Base-by-base conservation (phyloP, 2,329 filamentous ascomycete genomes). In the Claviceps fusiformis region DNA sequence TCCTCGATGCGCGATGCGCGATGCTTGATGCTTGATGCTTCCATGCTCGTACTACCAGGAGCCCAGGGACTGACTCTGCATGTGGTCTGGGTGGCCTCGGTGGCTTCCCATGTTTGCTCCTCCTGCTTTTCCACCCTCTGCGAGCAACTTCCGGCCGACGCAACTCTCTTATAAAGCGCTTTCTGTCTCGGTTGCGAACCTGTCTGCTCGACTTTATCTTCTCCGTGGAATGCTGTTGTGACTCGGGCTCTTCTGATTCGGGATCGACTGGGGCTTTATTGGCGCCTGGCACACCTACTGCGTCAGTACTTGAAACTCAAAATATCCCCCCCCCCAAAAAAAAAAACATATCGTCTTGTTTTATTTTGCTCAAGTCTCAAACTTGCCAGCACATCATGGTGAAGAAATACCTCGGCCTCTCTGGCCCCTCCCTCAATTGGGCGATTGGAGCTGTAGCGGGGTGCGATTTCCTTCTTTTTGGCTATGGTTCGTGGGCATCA, bases 401-500 rank as follows among this genome's bases (percentile, higher is more conserved):
- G 55, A 68, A 64, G 61, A 71, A 67, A 56, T 87, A 78, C 63
- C 81, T 86, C 61, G 85, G 86, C 67, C 76, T 88, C 58, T 76
- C 76, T 55, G 86, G 86, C 71, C 72, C 77, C 39, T 69, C 70
- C 67, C 80, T 89, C 60, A 87, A 85, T 72, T 76, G 80, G 67
- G 84, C 84, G 54, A 81, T 89, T 61, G 81, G 82, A 58, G 70
- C 82, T n/a, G 78, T 89, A 62, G 86, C 86, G 56, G 86, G 85
- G 63, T 79, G 83, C 52, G 85, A 88, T 68, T 88, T 88, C 65
- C 72, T 87, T 59, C 81, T 79, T 29, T 78, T 79, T 59, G 76
- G 77, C 58, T 80, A 79, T 55, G 77, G 77, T 79, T 67, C 52
- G 68, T 52, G n/a, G 47, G n/a, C 37, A 35, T 54, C 33, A 31